These are phyloP conservation scores for Lepidium africanum DNA, from an alignment of 345 rosid species.

Conservation along the genomic window DNA sequence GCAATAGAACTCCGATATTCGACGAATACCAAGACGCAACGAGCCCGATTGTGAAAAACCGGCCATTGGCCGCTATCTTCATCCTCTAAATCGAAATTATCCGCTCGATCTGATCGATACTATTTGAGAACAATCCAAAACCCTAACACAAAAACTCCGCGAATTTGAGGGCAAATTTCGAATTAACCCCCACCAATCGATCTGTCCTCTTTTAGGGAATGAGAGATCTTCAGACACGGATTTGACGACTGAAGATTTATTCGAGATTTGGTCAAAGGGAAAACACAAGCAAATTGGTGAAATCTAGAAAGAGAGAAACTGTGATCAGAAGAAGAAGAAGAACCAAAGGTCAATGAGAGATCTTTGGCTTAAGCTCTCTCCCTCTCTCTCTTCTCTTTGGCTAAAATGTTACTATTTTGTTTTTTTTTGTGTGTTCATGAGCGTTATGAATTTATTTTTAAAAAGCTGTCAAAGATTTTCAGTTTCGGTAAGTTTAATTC, in stretches of 20 bases:
- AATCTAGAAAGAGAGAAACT: neutral
- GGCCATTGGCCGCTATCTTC: constrained; percentile 30
- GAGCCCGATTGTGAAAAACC: constrained; percentile 43
- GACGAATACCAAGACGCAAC: constrained; percentile 58
- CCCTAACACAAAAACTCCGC: neutral
- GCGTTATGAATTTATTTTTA: neutral
- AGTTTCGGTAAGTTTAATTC: constrained; percentile 6
- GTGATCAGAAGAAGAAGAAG: constrained; percentile 9
- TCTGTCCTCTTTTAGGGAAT: neutral
- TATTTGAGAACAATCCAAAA: neutral
- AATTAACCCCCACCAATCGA: neutral
- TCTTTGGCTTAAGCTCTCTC: neutral
- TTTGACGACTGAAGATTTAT: neutral
- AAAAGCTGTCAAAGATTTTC: neutral
- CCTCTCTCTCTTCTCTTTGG: neutral
- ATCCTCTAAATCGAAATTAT: neutral
- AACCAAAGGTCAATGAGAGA: constrained; percentile 18
- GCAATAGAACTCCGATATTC: constrained; percentile 55
- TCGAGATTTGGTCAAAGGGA: neutral
- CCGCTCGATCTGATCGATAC: neutral
- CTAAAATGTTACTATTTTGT: neutral
- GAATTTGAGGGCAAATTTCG: neutral
- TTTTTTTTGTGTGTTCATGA: neutral
- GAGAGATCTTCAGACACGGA: neutral
- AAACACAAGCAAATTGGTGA: neutral